A percentile compares a stretch with the other conserved stretches of the same genome.
These are phyloP conservation scores for Solanum okadae DNA, from an alignment of 257 asterid species.

Conservation along the genomic window DNA sequence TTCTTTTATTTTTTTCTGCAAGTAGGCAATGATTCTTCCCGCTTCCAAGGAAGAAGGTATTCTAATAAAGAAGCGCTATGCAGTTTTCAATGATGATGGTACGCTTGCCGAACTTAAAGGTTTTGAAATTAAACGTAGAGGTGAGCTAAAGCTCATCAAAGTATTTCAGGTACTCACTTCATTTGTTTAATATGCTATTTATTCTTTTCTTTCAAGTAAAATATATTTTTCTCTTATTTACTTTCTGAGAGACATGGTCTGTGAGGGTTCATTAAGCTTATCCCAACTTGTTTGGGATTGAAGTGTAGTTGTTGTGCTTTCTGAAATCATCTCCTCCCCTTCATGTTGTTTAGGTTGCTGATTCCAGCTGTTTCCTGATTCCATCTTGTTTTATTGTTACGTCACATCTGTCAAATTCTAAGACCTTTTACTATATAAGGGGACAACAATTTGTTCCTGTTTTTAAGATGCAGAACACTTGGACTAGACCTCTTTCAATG, in stretches of 20 bases:
- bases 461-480: background rate
- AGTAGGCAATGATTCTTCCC: conserved; percentile 93
- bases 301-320: background rate
- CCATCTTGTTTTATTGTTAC: background rate
- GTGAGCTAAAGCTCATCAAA: conserved; percentile 99
- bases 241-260: background rate
- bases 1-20: conserved; percentile 2
- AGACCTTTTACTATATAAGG: background rate
- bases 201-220: background rate
- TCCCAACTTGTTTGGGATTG: background rate
- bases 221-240: background rate
- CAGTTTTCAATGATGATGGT: conserved; percentile 97
- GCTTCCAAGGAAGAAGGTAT: conserved; percentile 99
- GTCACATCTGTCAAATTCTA: background rate
- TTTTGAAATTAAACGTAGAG: conserved; percentile 98
- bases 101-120: conserved; percentile 97
- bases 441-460: background rate
- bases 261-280: background rate
- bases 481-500: background rate
- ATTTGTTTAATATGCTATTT: background rate
- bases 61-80: conserved; percentile 95
- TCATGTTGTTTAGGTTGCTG: background rate
- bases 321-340: background rate
- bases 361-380: background rate
- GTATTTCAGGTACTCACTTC: conserved; percentile 78